Evolutionary conservation across 2,329 filamentous ascomycete species (phyloP).

Genomic region (Hypoxylon sp.): DNA sequence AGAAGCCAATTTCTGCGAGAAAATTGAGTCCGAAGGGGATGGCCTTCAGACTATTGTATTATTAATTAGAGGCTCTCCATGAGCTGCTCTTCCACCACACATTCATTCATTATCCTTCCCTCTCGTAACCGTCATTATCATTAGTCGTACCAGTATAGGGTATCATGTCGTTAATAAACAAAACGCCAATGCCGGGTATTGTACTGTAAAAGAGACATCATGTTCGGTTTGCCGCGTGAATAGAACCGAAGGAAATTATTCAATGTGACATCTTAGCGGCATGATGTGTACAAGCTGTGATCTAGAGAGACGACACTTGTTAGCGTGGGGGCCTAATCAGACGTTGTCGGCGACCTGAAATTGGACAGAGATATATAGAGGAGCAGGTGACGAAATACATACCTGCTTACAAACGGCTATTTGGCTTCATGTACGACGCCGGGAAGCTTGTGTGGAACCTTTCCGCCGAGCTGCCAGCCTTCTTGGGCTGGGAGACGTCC

Average conservation of each 20-base stretch:
- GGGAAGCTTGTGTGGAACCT: conserved; percentile 12
- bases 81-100: too few species aligned
- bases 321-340: not conserved
- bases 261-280: not conserved
- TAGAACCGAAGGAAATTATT: not conserved
- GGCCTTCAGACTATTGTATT: too few species aligned
- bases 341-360: not conserved
- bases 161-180: not conserved
- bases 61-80: too few species aligned
- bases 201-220: not conserved
- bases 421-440: not conserved
- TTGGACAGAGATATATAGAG: not conserved
- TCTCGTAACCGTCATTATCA: not conserved
- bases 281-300: not conserved
- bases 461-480: not conserved
- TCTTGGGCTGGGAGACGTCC: not conserved
- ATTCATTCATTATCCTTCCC: not conserved
- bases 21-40: too few species aligned
- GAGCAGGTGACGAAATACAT: not conserved
- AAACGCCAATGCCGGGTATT: not conserved
- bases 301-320: not conserved
- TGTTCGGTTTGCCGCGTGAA: not conserved
- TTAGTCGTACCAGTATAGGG: not conserved
- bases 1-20: too few species aligned
- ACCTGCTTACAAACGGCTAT: conserved; percentile 1